Evolutionary conservation across 2,329 filamentous ascomycete genomes (phyloP).

Genomic region (Nemania sp.): DNA sequence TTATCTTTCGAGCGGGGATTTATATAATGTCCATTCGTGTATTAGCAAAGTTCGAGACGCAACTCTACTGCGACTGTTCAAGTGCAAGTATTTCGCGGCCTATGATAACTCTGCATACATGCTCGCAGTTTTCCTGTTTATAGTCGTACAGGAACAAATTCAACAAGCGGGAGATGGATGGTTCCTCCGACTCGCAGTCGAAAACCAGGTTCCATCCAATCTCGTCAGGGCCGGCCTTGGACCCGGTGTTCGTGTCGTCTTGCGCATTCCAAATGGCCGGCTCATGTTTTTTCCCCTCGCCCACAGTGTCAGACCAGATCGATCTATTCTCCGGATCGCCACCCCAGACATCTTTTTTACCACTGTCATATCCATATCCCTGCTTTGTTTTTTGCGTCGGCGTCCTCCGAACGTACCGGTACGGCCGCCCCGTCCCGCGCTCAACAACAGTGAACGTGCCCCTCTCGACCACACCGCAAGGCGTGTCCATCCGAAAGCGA

Average conservation of each 20-base stretch:
- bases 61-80: too few relatives aligned
- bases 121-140: too few relatives aligned
- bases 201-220: conserved; percentile 20
- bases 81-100: too few relatives aligned
- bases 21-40: too few relatives aligned
- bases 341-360: conserved; percentile 10
- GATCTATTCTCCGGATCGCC: conserved; percentile 17
- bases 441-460: conserved; percentile 15
- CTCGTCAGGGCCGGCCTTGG: too few relatives aligned
- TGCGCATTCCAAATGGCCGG: conserved; percentile 8
- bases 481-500: conserved; percentile 17
- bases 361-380: too few relatives aligned
- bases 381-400: too few relatives aligned
- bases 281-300: not conserved
- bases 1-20: too few relatives aligned
- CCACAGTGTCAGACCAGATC: not conserved
- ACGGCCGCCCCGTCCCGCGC: conserved; percentile 10
- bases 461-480: conserved; percentile 12
- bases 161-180: conserved; percentile 8
- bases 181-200: conserved; percentile 21
- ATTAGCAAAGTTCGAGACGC: too few relatives aligned
- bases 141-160: too few relatives aligned
- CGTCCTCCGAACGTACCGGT: too few relatives aligned
- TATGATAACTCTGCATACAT: too few relatives aligned
- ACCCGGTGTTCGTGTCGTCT: conserved; percentile 11